Percentiles rank a stretch among this genome's conserved stretches.
phyloP scores from a whole-genome alignment of 257 asterid species.

The Solanum rostratum region DNA sequence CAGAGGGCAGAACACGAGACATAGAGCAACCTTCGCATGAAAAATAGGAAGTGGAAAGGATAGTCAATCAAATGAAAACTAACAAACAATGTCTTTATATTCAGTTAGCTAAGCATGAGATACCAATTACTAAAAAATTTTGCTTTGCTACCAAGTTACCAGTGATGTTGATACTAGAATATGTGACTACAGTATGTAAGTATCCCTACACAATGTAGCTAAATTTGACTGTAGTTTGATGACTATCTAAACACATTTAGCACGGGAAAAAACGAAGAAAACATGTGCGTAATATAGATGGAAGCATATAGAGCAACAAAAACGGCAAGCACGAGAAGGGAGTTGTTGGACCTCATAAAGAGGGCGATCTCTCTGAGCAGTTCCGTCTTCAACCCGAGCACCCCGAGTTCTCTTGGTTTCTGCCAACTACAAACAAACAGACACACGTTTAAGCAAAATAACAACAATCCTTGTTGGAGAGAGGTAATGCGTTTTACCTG shows the following conservation, averaged over 20 bases:
- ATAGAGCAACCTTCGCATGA: neutral
- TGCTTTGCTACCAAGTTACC: neutral
- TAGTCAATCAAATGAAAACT: neutral
- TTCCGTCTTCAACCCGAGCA: constrained; percentile 87
- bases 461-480: neutral
- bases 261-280: neutral
- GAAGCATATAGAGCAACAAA: neutral
- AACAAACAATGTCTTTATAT: neutral
- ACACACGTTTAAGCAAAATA: neutral
- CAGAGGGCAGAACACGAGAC: neutral
- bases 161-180: neutral
- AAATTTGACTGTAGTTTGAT: neutral
- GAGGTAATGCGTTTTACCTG: constrained; percentile 34
- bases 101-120: neutral
- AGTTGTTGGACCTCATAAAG: constrained; percentile 57
- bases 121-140: neutral
- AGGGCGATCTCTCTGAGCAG: constrained; percentile 93
- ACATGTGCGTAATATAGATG: neutral
- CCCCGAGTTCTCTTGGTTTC: constrained; percentile 73
- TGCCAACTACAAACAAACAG: constrained; percentile 47
- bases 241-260: neutral
- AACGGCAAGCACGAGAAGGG: neutral
- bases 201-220: neutral
- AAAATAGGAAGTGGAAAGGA: neutral
- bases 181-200: neutral